These are phyloP conservation scores for Liquidambar formosana DNA, from an alignment of 164 flowering plant genomes.

Conservation along the genomic window DNA sequence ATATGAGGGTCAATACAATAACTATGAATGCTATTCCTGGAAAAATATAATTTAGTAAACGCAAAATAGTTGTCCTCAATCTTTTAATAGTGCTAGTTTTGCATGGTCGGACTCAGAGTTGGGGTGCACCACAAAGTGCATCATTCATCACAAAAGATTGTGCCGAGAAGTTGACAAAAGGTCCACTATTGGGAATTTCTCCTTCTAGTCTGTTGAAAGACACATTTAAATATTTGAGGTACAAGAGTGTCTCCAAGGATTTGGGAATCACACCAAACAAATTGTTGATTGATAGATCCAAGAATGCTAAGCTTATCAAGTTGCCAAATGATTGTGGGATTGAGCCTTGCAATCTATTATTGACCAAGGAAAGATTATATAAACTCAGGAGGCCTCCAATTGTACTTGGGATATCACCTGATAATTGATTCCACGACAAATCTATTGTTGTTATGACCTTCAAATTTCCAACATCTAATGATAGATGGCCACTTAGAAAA, in stretches of 20 bases:
- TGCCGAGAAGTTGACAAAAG: constrained; percentile 28
- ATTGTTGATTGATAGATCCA: constrained; percentile 25
- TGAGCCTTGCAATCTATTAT: constrained; percentile 15
- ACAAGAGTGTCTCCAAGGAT: constrained; percentile 22
- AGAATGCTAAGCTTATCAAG: not conserved
- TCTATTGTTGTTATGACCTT: not conserved
- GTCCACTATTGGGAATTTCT: constrained; percentile 34
- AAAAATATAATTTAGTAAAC: too few species aligned
- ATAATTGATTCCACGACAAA: constrained; percentile 23
- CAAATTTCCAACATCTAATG: constrained; percentile 7
- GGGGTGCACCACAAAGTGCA: not conserved
- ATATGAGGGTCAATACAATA: too few species aligned
- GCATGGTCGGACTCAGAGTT: not conserved
- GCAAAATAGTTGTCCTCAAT: not conserved
- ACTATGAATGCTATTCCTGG: too few species aligned
- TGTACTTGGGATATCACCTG: constrained; percentile 23
- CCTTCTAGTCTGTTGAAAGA: constrained; percentile 38
- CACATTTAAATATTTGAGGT: constrained; percentile 27
- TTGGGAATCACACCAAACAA: constrained; percentile 37
- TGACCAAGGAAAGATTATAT: constrained; percentile 16
- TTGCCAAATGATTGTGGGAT: constrained; percentile 1
- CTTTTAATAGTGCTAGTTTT: not conserved
- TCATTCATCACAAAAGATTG: constrained; percentile 30
- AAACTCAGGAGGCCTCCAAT: constrained; percentile 18
- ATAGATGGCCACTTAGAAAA: constrained; percentile 15